Evolutionary conservation across 1,139 yeast genomes (phyloP), one percentile per base, ranked within the genome.

Genomic region (Pichia sp.): DNA sequence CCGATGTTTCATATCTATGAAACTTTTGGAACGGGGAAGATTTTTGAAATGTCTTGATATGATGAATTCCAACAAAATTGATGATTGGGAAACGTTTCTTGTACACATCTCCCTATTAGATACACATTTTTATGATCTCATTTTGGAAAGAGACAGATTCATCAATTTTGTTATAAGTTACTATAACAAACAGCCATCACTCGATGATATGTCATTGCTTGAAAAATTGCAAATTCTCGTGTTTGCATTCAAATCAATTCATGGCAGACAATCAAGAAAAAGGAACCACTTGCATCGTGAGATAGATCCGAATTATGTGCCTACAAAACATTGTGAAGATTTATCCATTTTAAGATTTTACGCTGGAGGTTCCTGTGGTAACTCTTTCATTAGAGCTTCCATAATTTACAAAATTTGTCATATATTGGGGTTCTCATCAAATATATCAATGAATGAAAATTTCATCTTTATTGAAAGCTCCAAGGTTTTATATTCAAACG

Each of bases 341-440:
- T 40, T 37, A 23, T 41, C 49, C 3, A 44, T 54, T 7, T 39
- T 52, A 11, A 44, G 59, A 29, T 47, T 49, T 37, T 55, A 55
- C 31, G 44, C 46, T 9, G 57, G 57, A 4, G 57, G 53, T 39
- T 38, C 51, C 3, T 27, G 36, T 16, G 47, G 49, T 1, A 41
- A 39, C 5, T 42, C 46, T 8, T 16, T 48, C n/a, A 36, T 49
- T 8, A 35, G 44, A 3, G 40, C 41, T 35, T 40, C 52, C 9
- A 47, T 52, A 23, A 38, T 54, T 23, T 49, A 48, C 33, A 31
- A 31, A 11, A 8, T 31, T 8, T 8, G 8, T 31, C 33, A 2
- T 8, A 8, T 31, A 11, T 8, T 11, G 11, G 33, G 33, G 11
- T 31, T 8, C 11, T 31, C 33, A 31, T 11, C 8, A 11, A 8